A percentile compares a stretch with the other conserved stretches of the same genome.
These are phyloP conservation scores for Amylocarpus encephaloides DNA, from an alignment of 2,329 filamentous ascomycete genomes.

Conservation along the genomic window DNA sequence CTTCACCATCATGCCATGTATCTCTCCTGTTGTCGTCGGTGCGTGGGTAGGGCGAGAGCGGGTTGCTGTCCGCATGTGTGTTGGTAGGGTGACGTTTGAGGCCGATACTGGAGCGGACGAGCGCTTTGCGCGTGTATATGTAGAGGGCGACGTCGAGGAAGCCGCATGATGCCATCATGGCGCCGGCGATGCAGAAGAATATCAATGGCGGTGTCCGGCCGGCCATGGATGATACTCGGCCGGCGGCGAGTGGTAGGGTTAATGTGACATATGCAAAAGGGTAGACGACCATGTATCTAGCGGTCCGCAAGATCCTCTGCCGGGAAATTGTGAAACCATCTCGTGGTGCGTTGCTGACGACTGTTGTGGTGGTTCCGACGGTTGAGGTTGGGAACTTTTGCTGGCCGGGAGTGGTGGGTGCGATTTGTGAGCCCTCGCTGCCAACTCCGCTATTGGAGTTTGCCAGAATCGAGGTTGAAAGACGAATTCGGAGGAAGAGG, in stretches of 20 bases:
- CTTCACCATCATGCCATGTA: neutral
- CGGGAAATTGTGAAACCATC: conserved; percentile 17
- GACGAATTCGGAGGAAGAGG: conserved; percentile 26
- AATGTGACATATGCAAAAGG: conserved; percentile 44
- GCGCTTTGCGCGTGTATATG: conserved; percentile 23
- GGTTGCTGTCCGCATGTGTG: neutral
- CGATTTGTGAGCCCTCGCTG: neutral
- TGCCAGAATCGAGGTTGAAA: conserved; percentile 6
- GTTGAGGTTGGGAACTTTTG: conserved; percentile 2
- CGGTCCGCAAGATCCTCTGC: conserved; percentile 31
- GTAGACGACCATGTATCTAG: conserved; percentile 46
- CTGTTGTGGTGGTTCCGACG: conserved; percentile 14
- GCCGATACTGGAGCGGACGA: conserved; percentile 11
- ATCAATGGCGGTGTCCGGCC: conserved; percentile 21
- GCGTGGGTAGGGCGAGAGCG: neutral
- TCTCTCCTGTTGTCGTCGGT: neutral
- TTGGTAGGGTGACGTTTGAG: neutral
- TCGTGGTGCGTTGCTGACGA: conserved; percentile 1
- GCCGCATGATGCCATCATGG: conserved; percentile 22
- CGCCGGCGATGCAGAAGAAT: conserved; percentile 19
- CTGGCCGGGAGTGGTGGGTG: neutral
- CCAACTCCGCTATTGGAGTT: neutral
- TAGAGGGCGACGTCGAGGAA: conserved; percentile 23
- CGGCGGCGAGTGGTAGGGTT: conserved; percentile 44
- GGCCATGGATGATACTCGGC: conserved; percentile 43